Evolutionary conservation across 1,139 yeast species (phyloP), one percentile per base, ranked within the genome.

Genomic region (Taphrina wiesneri): DNA sequence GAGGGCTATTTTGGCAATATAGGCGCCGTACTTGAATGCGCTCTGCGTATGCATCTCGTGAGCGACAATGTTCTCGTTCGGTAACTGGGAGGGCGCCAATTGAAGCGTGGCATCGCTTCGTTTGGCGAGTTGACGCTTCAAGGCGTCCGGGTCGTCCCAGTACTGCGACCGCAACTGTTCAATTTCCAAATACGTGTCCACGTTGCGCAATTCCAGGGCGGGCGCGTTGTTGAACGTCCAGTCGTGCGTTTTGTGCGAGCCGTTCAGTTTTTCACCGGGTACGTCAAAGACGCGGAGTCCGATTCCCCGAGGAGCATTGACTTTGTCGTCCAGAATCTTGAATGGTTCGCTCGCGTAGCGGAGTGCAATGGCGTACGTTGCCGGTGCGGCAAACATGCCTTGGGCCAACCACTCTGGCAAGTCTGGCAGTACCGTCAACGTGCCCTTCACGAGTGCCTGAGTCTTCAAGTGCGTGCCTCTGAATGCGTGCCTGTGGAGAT

Each of bases 281-380:
- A 52, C 56, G 26, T 21, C 56, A 52, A 52, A 52, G 3, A 52
- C 56, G 41, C 56, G 56, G 13, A 52, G 41, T 19, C 56, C 56
- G 5, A 52, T 52, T 6, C 56, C 56, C 13, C 56, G 56, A 17
- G 56, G 56, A 1, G 56, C 56, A 19, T 52, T 52, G 28, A 52
- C 45, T 17, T 30, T 52, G 26, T 52, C 56, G 34, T 52, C 56
- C 17, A 52, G 56, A 19, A 52, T 52, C 56, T 52, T 52, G 56
- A 52, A 52, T n/a, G 56, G 56, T 21, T 52, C 56, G 21, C 45
- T 52, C 26, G 56, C 56, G 45, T 52, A 52, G n/a, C 56, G 56
- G 28, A 52, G n/a, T 1, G 56, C 56, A 6, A 52, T 21, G 28
- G 30, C 56, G 45, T 52, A 52, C 26, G 56, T 19, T 11, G 26